Conservation (phyloP, 1,284 basidiomycete genomes). For the Agroathelia rolfsii region DNA sequence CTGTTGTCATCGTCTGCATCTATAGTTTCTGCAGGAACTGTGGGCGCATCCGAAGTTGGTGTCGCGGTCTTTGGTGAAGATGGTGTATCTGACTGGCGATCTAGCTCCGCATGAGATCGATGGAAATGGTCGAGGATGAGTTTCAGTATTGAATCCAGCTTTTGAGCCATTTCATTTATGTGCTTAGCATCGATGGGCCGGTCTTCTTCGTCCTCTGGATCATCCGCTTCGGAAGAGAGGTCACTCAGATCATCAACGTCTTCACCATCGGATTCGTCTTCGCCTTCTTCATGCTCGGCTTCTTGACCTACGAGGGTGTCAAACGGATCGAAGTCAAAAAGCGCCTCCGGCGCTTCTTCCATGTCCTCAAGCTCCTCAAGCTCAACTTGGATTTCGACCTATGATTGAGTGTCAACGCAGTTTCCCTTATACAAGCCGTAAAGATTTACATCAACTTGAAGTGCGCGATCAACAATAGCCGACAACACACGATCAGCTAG, state of each 20-base stretch:
- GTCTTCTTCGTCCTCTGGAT: slow-evolving; percentile 42
- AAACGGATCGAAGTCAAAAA: slow-evolving; percentile 78
- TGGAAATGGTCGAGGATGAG: slow-evolving; percentile 80
- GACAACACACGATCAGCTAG: slow-evolving; percentile 78
- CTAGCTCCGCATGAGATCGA: slow-evolving; percentile 27
- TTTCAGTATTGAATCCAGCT: slow-evolving; percentile 83
- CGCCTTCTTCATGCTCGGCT: slow-evolving; percentile 40
- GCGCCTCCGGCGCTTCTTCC: slow-evolving; percentile 41
- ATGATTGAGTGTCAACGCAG: slow-evolving; percentile 8
- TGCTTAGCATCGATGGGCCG: slow-evolving; percentile 48
- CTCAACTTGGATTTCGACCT: slow-evolving; percentile 97
- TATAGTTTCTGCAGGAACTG: slow-evolving; percentile 16
- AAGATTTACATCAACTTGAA: slow-evolving; percentile 84
- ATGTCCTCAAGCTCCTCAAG: slow-evolving; percentile 84
- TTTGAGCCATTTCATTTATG: slow-evolving; percentile 81
- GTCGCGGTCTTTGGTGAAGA: slow-evolving; percentile 17
- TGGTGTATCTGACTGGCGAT: slow-evolving; percentile 11
- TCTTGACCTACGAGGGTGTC: slow-evolving; percentile 73
- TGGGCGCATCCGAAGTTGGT: slow-evolving; percentile 14
- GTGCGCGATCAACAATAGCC: slow-evolving; percentile 82
- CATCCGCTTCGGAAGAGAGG: slow-evolving; percentile 58
- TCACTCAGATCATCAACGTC: slow-evolving; percentile 50
- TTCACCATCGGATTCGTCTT: slow-evolving; percentile 46
- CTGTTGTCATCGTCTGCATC: slow-evolving; percentile 21
- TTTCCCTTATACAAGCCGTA: slow-evolving; percentile 1